Evolutionary conservation across 2,329 filamentous ascomycete species (phyloP), one percentile per base, ranked within the genome.

Genomic region (Paraconiothyrium brasiliense): DNA sequence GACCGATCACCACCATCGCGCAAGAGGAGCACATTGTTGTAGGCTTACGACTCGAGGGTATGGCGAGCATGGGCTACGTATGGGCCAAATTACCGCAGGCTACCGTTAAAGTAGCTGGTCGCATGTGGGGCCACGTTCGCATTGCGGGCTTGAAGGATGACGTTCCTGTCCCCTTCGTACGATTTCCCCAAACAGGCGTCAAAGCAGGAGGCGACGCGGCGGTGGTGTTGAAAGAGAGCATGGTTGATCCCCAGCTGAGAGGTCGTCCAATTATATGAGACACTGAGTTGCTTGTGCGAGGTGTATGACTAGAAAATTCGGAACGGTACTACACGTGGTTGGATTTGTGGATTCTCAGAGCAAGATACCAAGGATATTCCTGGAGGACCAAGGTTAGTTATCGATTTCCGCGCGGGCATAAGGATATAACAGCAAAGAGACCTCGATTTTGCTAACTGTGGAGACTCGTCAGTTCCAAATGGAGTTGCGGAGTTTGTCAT

Each of bases 21-120:
- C 52, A 54, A 22, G 70, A 75, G 46, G 2, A 43, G 0, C 72
- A 76, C 55, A 61, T 64, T 0, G 72, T 74, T 6, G 54, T 75
- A 14, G 72, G 74, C 1, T 37, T 75, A 9, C 65, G 67, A 16
- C 56, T 76, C 7, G 68, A 68, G 22, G 73, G 72, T 8, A 74
- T 76, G 71, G 44, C 59, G 9, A 57, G 61, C 16, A 71, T 71
- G 64, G 66, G 59, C 3, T 75, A 70, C 27, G 43, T 74, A 4
- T 74, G 68, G 67, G 67, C 66, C 2, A 68, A 56, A 51, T 32
- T 57, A 0, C 57, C 59, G 24, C 30, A 6, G 1, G n/a, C 46
- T 1, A 43, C 57, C 7, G 56, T 35, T 14, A 57, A 22, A 16
- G 37, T 24, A 24, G 50, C 41, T 10, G 13, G 51, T 14, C 50